Evolutionary conservation across 768 basidiomycete species (phyloP).

Genomic region (Lactarius deliciosus): DNA sequence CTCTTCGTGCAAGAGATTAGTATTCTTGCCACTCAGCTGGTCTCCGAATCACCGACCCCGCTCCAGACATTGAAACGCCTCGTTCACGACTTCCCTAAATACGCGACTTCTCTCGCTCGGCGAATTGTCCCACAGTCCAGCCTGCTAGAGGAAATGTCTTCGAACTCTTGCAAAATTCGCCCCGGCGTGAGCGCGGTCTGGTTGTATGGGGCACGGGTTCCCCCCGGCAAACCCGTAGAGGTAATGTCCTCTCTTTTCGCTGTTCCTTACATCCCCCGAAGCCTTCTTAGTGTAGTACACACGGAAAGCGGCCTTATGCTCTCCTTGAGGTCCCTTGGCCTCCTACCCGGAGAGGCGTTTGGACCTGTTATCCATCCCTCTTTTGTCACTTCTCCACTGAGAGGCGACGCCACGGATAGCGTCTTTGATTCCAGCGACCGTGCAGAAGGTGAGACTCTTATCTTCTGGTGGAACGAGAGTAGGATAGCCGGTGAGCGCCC

Average conservation of each 20-base stretch:
- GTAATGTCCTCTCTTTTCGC: constrained; percentile 36
- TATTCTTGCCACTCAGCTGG: constrained; percentile 69
- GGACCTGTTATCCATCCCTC: constrained; percentile 66
- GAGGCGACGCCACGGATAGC: constrained; percentile 55
- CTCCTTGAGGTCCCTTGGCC: constrained; percentile 58
- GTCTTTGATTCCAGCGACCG: constrained; percentile 92
- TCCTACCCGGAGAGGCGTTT: constrained; percentile 65
- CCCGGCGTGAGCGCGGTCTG: constrained; percentile 61
- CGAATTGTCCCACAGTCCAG: constrained; percentile 55
- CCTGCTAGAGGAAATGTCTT: constrained; percentile 54
- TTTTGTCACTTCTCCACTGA: constrained; percentile 53
- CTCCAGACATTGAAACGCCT: constrained; percentile 62
- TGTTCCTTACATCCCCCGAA: constrained; percentile 28
- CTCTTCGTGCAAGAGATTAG: constrained; percentile 53
- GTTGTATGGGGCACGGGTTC: constrained; percentile 73
- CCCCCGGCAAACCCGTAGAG: constrained; percentile 66
- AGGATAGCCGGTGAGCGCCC: constrained; percentile 60
- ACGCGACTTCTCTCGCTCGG: constrained; percentile 70
- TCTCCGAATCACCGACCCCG: constrained; percentile 55
- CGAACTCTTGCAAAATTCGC: constrained; percentile 55
- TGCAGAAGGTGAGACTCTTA: constrained; percentile 67
- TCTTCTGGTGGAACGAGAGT: constrained; percentile 94
- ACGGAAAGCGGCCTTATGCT: constrained; percentile 66
- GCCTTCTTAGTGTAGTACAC: constrained; percentile 67
- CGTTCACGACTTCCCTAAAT: constrained; percentile 88